A percentile compares a stretch with the other conserved stretches of the same genome.
phyloP scores from a whole-genome alignment of 2,329 filamentous ascomycete genomes.

The Hymenoscyphus scutula region DNA sequence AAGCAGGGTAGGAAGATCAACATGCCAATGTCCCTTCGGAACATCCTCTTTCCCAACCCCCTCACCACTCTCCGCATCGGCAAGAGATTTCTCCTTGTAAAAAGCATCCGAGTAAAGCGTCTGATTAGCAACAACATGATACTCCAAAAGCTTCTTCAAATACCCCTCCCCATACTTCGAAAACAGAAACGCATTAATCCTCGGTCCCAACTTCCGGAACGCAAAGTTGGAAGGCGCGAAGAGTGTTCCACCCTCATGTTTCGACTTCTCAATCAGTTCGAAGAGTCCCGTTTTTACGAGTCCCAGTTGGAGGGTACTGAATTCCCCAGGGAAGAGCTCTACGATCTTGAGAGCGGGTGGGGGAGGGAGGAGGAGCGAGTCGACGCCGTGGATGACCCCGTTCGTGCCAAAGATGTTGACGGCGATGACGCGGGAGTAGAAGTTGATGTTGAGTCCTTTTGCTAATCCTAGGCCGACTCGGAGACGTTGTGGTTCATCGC shows the following conservation, averaged over 20 bases:
- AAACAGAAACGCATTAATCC: slow-evolving; percentile 82
- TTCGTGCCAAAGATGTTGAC: slow-evolving; percentile 73
- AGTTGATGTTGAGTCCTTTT: slow-evolving; percentile 69
- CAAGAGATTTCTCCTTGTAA: slow-evolving; percentile 50
- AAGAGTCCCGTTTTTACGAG: slow-evolving; percentile 72
- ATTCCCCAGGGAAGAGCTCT: slow-evolving; percentile 62
- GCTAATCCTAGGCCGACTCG: slow-evolving; percentile 60
- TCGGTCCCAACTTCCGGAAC: slow-evolving; percentile 71
- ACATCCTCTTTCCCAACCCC: slow-evolving; percentile 31
- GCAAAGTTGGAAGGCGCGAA: slow-evolving; percentile 81
- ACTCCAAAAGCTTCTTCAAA: slow-evolving; percentile 73
- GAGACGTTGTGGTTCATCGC: slow-evolving; percentile 68
- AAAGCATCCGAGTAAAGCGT: slow-evolving; percentile 83
- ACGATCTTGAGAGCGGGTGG: slow-evolving; percentile 64
- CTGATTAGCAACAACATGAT: slow-evolving; percentile 71
- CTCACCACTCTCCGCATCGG: slow-evolving; percentile 26
- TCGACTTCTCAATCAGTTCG: slow-evolving; percentile 54
- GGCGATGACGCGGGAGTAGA: slow-evolving; percentile 68
- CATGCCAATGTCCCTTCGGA: slow-evolving; percentile 46
- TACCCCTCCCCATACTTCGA: slow-evolving; percentile 71
- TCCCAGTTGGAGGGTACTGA: slow-evolving; percentile 76
- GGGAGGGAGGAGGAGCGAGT: slow-evolving; percentile 74
- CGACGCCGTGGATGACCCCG: slow-evolving; percentile 76
- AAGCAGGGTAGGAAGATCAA: slow-evolving; percentile 73
- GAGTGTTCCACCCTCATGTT: slow-evolving; percentile 64